Evolutionary conservation across 257 asterid genomes (phyloP).

Genomic region (Anisodus tanguticus): DNA sequence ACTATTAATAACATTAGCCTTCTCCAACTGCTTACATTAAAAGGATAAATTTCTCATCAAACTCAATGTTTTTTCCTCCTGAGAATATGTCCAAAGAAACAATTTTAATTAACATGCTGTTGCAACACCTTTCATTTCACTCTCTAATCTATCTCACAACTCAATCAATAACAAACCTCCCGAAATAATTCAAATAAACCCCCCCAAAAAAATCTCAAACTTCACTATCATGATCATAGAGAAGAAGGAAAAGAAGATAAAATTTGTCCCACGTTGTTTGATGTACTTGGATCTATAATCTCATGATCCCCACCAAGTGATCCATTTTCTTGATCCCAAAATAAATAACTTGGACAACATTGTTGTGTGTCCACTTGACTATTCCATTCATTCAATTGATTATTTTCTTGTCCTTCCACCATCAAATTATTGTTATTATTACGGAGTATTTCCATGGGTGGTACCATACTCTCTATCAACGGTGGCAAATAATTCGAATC

Average conservation of each 20-base stretch:
- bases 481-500: constrained; percentile 51
- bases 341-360: constrained; percentile 57
- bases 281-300: constrained; percentile 38
- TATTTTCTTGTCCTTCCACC: constrained; percentile 19
- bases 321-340: constrained; percentile 72
- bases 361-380: constrained; percentile 52
- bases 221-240: constrained; percentile 35
- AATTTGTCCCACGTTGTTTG: constrained; percentile 50
- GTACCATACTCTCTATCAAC: constrained; percentile 51
- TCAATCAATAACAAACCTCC: constrained; percentile 24
- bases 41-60: not conserved
- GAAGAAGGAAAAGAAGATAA: constrained; percentile 62
- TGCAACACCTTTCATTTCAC: constrained; percentile 24
- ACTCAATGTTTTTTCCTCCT: constrained; percentile 3
- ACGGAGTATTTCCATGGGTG: constrained; percentile 48
- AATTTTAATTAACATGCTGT: constrained; percentile 15
- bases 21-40: no score
- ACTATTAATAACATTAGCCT: no score
- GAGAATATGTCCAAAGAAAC: constrained; percentile 22
- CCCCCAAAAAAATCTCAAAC: constrained; percentile 1
- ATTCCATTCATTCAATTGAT: constrained; percentile 54
- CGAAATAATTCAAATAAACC: not conserved
- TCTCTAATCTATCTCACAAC: constrained; percentile 32
- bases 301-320: constrained; percentile 57
- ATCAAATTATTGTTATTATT: constrained; percentile 34